A percentile compares a stretch with the other conserved stretches of the same genome.
These are phyloP conservation scores for Boletus semigastroideus DNA, from an alignment of 1,284 basidiomycete species.

Conservation along the genomic window DNA sequence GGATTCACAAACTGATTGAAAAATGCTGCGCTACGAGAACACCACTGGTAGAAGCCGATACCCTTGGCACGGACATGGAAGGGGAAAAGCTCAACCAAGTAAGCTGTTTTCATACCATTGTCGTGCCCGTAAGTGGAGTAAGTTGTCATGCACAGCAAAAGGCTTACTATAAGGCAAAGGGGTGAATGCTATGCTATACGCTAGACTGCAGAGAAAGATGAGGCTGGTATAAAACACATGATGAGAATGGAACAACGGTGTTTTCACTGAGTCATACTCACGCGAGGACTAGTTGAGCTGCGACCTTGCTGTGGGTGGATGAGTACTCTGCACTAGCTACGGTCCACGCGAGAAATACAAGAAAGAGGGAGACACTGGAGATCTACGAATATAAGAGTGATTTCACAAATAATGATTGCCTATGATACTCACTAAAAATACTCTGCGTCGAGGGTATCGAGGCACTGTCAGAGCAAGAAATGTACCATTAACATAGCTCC, in stretches of 20 bases:
- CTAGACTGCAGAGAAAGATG: slow-evolving; percentile 11
- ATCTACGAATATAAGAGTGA: neutral
- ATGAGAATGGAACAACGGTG: neutral
- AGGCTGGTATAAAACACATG: slow-evolving; percentile 8
- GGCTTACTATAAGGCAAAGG: slow-evolving; percentile 13
- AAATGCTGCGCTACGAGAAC: slow-evolving; percentile 6
- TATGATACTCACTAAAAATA: slow-evolving; percentile 13
- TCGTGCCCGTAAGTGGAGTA: neutral
- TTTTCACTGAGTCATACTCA: neutral
- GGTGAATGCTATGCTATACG: slow-evolving; percentile 13
- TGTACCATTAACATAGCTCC: slow-evolving; percentile 9
- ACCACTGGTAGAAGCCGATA: slow-evolving; percentile 20
- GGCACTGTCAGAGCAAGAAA: slow-evolving; percentile 8
- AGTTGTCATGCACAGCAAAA: neutral
- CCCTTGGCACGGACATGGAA: slow-evolving; percentile 19
- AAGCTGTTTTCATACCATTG: slow-evolving; percentile 10
- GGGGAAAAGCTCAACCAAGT: slow-evolving; percentile 27
- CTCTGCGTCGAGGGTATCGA: slow-evolving; percentile 16
- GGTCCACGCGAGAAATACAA: slow-evolving; percentile 15
- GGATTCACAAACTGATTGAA: slow-evolving; percentile 7
- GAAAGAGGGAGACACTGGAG: slow-evolving; percentile 11
- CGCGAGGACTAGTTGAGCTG: slow-evolving; percentile 10
- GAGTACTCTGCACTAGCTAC: slow-evolving; percentile 15
- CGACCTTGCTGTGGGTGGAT: neutral
- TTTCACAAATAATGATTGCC: neutral